Conservation (phyloP, 192 early-diverging fungal species). For the Chytriomyces sp. region DNA sequence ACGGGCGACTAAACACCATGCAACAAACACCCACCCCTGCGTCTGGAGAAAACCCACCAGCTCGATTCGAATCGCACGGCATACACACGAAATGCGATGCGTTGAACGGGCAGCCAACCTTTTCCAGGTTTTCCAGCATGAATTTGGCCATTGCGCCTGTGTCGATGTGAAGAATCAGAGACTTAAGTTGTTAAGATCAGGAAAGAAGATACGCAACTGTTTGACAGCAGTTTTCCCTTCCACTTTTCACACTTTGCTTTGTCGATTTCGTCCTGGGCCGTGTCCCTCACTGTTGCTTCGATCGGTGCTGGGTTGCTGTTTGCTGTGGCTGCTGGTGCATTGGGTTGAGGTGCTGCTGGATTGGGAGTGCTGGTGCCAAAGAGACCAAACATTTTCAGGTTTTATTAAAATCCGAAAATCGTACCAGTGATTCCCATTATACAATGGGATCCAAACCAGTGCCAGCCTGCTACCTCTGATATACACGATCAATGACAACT, state of each 20-base stretch:
- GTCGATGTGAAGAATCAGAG: background rate
- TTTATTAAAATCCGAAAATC: no score
- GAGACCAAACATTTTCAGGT: no score
- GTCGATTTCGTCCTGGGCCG: conserved; percentile 36
- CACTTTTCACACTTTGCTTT: conserved; percentile 69
- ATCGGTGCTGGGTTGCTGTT: no score
- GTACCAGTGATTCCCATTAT: no score
- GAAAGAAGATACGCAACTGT: conserved; percentile 31
- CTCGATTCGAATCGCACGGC: conserved; percentile 79
- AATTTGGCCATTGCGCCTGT: conserved; percentile 82
- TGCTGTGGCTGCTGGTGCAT: no score
- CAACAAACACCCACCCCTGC: conserved; percentile 52
- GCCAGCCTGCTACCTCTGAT: no score
- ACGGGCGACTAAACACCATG: background rate
- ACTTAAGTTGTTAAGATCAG: background rate
- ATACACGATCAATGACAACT: no score
- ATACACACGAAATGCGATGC: conserved; percentile 75
- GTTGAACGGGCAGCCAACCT: conserved; percentile 66
- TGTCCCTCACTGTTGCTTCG: no score
- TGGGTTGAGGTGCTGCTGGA: no score
- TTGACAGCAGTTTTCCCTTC: conserved; percentile 76
- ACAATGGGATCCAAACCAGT: no score
- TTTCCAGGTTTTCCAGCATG: conserved; percentile 79
- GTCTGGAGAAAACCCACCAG: conserved; percentile 86
- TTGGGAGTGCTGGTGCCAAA: no score